Conservation (phyloP, 352 stramenopile species). For the Phytophthora ramorum region DNA sequence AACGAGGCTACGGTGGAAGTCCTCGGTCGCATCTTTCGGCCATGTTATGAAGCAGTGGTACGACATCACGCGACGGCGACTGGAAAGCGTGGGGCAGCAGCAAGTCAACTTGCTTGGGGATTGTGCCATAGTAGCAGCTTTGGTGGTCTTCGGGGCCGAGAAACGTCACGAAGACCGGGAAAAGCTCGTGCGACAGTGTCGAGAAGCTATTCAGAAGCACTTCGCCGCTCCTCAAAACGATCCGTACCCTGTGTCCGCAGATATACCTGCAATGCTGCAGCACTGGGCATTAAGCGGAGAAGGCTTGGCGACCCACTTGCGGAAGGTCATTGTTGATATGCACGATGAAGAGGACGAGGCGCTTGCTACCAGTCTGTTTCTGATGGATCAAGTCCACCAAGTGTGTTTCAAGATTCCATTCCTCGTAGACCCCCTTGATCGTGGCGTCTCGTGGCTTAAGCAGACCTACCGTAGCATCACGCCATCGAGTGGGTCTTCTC, state of each 20-base stretch:
- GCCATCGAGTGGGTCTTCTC: conserved; percentile 11
- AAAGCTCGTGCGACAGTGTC: conserved; percentile 34
- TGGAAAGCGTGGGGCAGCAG: conserved; percentile 28
- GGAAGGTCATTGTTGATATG: conserved; percentile 45
- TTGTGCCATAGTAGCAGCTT: conserved; percentile 42
- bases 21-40: conserved; percentile 45
- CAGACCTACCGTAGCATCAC: conserved; percentile 23
- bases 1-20: conserved; percentile 51
- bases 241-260: conserved; percentile 4
- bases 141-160: conserved; percentile 41
- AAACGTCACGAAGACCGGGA: conserved; percentile 30
- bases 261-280: conserved; percentile 28
- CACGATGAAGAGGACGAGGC: conserved; percentile 36
- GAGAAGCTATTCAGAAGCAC: conserved; percentile 14
- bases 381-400: conserved; percentile 57
- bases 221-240: conserved; percentile 9
- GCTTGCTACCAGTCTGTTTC: conserved; percentile 52
- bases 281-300: conserved; percentile 43
- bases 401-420: conserved; percentile 56
- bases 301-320: conserved; percentile 32
- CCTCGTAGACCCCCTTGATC: conserved; percentile 57
- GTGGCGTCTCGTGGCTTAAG: conserved; percentile 48
- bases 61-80: conserved; percentile 28
- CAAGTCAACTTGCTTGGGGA: conserved; percentile 43
- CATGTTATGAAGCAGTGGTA: conserved; percentile 51